Base-by-base conservation (phyloP, 352 stramenopile species). In the Saprolegnia parasitica region DNA sequence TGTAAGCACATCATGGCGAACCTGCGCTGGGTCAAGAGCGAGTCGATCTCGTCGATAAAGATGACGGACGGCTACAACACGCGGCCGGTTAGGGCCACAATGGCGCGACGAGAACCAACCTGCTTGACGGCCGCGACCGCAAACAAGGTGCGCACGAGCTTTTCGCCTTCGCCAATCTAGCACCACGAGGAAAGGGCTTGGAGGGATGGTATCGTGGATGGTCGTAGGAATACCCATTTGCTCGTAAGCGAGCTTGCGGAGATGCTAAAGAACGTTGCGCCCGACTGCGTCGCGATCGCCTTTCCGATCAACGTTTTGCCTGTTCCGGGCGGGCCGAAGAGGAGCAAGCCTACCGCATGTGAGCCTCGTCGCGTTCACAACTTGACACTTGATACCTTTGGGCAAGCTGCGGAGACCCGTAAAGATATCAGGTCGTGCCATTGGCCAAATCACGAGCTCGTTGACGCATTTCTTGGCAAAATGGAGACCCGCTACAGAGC, bases 1-100 rank as follows among this genome's bases (percentile, higher is more conserved):
- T 29, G 13, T 20, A 35, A 70, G 5, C 5, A 52, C 37, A 21
- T 26, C 56, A 63, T 39, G 24, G 35, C 5, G 57, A 50, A 90
- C 78, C 90, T 98, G 72, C 98, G 79, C 78, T 98, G 89, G 0
- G 91, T 98, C 35, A 99, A 81, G 21, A 99, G 79, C 2, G 96
- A 99, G 79, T 99, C 98, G 70, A 99, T 98, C 80, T 99, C 97
- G 76, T 99, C 97, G 56, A 99, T 98, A 73, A 99, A 99, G 55
- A 99, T 97, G 1, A 99, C 95, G 0, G 93, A 93, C 10, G 97
- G 97, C 83, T 98, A 65, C 18, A 5, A 56, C 50, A 26, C 56
- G n/a, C n/a, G n/a, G n/a, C n/a, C n/a, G n/a, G n/a, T n/a, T n/a
- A n/a, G n/a, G n/a, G n/a, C n/a, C n/a, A n/a, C n/a, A n/a, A n/a